phyloP scores from a whole-genome alignment of 208 protist species.

The Blastocrithidia nonstop region DNA sequence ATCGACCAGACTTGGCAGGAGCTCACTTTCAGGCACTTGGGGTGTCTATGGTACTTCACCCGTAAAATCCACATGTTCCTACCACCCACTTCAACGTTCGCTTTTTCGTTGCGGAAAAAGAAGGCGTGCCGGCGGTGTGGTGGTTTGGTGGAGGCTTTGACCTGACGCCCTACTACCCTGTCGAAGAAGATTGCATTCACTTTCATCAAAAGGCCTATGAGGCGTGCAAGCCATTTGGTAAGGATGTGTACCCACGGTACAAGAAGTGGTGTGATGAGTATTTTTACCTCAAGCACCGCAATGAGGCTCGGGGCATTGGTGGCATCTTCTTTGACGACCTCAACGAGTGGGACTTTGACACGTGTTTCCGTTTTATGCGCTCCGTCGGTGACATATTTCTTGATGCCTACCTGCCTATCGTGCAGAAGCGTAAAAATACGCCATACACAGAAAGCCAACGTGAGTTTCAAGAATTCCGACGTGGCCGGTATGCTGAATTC shows the following conservation, averaged over 20 bases:
- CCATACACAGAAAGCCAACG: constrained; percentile 22
- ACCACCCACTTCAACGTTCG: constrained; percentile 82
- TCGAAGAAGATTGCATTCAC: constrained; percentile 33
- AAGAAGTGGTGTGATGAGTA: constrained; percentile 78
- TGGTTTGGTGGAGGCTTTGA: constrained; percentile 88
- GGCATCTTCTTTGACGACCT: constrained; percentile 82
- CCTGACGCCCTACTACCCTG: constrained; percentile 74
- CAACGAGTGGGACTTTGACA: constrained; percentile 19
- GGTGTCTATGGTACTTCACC: constrained; percentile 72
- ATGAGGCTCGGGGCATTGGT: constrained; percentile 65
- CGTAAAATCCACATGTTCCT: constrained; percentile 55
- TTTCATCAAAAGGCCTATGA: constrained; percentile 44
- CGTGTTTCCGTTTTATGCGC: constrained; percentile 43
- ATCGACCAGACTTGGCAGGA: constrained; percentile 16
- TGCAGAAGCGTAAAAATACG: constrained; percentile 20
- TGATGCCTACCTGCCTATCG: constrained; percentile 46
- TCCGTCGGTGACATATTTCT: constrained; percentile 31
- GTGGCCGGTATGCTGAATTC: constrained; percentile 76
- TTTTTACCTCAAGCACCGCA: constrained; percentile 57
- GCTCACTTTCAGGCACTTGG: constrained; percentile 57
- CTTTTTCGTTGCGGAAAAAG: constrained; percentile 52
- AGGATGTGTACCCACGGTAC: constrained; percentile 37
- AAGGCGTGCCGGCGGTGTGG: constrained; percentile 28
- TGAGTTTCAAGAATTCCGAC: constrained; percentile 67
- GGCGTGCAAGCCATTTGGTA: constrained; percentile 26